Conservation (phyloP, 164 flowering plant species). For the Berberis thunbergii region DNA sequence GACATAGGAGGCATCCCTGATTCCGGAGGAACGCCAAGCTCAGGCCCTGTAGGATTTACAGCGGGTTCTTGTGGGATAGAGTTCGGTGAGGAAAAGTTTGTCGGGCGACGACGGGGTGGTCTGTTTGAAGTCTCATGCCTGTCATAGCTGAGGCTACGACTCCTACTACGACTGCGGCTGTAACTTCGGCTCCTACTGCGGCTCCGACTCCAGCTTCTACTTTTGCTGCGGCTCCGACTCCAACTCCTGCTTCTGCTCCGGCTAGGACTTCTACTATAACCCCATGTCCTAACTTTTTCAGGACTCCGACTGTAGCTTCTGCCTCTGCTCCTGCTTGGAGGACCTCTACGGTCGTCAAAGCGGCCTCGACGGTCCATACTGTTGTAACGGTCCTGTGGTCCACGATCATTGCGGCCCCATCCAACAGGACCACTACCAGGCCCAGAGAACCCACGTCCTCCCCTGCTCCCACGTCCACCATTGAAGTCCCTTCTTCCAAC, state of each 20-base stretch:
- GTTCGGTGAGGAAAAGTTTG: no score
- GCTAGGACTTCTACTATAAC: no score
- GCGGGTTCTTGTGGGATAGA: no score
- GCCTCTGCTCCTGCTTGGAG: slow-evolving; percentile 35
- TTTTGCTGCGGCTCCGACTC: slow-evolving; percentile 31
- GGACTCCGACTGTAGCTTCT: no score
- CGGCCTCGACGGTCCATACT: neutral
- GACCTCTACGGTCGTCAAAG: slow-evolving; percentile 41
- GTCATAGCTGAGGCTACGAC: neutral
- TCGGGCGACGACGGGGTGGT: no score
- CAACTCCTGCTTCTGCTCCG: slow-evolving; percentile 2
- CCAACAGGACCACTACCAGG: no score
- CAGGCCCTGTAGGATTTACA: no score
- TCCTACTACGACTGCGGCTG: neutral
- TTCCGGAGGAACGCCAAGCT: no score
- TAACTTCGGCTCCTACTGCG: slow-evolving; percentile 24
- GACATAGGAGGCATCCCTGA: no score
- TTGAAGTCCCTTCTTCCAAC: neutral
- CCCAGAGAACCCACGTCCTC: slow-evolving; percentile 43
- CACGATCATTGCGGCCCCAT: slow-evolving; percentile 40
- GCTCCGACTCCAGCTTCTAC: slow-evolving; percentile 31
- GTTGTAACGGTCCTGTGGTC: neutral
- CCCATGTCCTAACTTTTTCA: no score
- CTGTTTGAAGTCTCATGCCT: no score
- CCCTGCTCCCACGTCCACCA: slow-evolving; percentile 37